These are phyloP conservation scores for Pochonia chlamydosporia DNA, from an alignment of 2,329 filamentous ascomycete genomes.

Conservation along the genomic window DNA sequence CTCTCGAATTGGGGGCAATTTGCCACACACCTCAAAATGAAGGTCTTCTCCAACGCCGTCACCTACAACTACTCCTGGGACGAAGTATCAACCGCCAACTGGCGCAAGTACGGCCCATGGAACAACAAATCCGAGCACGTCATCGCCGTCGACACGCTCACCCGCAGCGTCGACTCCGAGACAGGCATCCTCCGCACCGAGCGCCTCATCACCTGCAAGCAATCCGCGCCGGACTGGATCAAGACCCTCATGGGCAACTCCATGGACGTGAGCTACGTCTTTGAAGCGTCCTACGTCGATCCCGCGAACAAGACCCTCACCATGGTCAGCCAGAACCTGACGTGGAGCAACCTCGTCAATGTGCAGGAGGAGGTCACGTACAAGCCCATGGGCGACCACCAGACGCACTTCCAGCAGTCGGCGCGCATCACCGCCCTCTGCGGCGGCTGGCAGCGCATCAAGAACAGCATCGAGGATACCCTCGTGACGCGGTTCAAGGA, in stretches of 20 bases:
- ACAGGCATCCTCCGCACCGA: constrained; percentile 58
- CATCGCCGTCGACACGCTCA: constrained; percentile 88
- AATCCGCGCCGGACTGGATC: constrained; percentile 71
- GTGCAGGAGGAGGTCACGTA: constrained; percentile 93
- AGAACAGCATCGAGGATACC: constrained; percentile 91
- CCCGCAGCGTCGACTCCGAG: constrained; percentile 52
- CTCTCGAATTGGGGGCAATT: no score
- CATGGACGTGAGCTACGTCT: constrained; percentile 78
- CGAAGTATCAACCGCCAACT: constrained; percentile 95
- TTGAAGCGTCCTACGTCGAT: constrained; percentile 94
- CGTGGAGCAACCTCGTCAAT: constrained; percentile 81
- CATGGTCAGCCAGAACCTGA: constrained; percentile 94
- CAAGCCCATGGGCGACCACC: constrained; percentile 50
- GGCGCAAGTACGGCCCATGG: constrained; percentile 98
- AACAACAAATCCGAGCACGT: constrained; percentile 98
- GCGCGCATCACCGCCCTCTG: constrained; percentile 91
- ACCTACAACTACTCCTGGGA: constrained; percentile 99
- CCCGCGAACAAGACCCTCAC: constrained; percentile 78
- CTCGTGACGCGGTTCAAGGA: constrained; percentile 85
- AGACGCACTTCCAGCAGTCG: constrained; percentile 81
- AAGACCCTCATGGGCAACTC: constrained; percentile 68
- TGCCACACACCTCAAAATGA: constrained; percentile 55
- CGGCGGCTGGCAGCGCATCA: constrained; percentile 95
- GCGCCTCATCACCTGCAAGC: constrained; percentile 57
- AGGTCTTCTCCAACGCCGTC: constrained; percentile 86